Conservation (phyloP, 257 asterid genomes). For the Eucommia ulmoides region DNA sequence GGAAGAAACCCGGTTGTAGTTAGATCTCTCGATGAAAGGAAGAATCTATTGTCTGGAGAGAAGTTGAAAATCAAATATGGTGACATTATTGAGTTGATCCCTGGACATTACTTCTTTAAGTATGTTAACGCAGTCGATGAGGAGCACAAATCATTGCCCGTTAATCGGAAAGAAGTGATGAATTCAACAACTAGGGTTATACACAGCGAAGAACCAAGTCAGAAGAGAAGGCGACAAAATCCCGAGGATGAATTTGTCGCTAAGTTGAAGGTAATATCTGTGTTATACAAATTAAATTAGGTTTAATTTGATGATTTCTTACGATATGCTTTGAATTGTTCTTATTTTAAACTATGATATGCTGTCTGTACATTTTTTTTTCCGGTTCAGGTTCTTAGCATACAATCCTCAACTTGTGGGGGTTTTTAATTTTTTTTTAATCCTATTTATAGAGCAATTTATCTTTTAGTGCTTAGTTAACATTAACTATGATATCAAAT, state of each 20-base stretch:
- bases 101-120: conserved; percentile 74
- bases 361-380: too few species aligned
- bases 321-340: too few species aligned
- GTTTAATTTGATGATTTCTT: too few species aligned
- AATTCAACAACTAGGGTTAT: conserved; percentile 29
- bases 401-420: too few species aligned
- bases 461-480: too few species aligned
- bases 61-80: conserved; percentile 45
- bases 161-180: conserved; percentile 39
- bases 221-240: conserved; percentile 39
- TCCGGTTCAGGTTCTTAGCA: too few species aligned
- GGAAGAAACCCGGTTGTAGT: conserved; percentile 79
- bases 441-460: too few species aligned
- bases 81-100: conserved; percentile 75
- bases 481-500: too few species aligned
- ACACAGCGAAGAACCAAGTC: conserved; percentile 18
- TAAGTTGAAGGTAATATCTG: conserved; percentile 25
- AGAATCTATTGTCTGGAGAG: conserved; percentile 63
- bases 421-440: too few species aligned
- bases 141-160: conserved; percentile 15
- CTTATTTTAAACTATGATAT: too few species aligned
- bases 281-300: too few species aligned
- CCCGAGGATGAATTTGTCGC: conserved; percentile 25
- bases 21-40: conserved; percentile 48
- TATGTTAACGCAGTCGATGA: conserved; percentile 31